A percentile compares a stretch with the other conserved stretches of the same genome.
phyloP scores from a whole-genome alignment of 176 grass and related monocot species.

The Oryza officinalis region DNA sequence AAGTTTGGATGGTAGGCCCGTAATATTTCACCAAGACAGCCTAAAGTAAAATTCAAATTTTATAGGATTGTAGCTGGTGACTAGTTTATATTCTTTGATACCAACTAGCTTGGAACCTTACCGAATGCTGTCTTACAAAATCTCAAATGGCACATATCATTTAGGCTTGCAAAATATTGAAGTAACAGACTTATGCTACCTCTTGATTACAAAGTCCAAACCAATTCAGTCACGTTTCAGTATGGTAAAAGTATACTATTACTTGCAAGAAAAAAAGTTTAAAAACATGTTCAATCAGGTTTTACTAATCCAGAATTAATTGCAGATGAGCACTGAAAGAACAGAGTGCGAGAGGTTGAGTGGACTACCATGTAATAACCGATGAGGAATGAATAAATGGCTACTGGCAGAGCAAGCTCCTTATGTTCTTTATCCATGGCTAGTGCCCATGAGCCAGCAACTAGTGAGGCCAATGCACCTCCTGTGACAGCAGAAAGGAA shows the following conservation, averaged over 20 bases:
- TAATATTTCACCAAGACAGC: not conserved
- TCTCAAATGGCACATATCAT: not conserved
- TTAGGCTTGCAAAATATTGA: not conserved
- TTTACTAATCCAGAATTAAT: not conserved
- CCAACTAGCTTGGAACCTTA: not conserved
- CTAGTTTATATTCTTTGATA: conserved; percentile 22
- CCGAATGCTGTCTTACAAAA: not conserved
- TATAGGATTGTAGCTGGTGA: not conserved
- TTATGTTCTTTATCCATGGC: conserved; percentile 54
- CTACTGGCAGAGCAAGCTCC: conserved; percentile 40
- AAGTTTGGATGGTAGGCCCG: not conserved
- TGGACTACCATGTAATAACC: conserved; percentile 86
- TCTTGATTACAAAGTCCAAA: conserved; percentile 1
- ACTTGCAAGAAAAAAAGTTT: not conserved
- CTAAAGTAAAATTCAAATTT: not conserved
- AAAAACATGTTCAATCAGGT: not conserved
- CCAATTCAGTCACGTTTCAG: conserved; percentile 15
- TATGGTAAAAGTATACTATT: not conserved
- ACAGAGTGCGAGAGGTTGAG: not conserved
- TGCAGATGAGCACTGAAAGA: conserved; percentile 17
- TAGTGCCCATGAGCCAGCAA: conserved; percentile 75
- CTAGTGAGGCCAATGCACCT: conserved; percentile 60
- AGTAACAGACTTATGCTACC: not conserved
- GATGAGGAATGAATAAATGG: conserved; percentile 70
- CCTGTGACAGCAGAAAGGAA: conserved; percentile 72